Conservation (phyloP, 2,329 filamentous ascomycete genomes). For the Chrysoporthe austroafricana region DNA sequence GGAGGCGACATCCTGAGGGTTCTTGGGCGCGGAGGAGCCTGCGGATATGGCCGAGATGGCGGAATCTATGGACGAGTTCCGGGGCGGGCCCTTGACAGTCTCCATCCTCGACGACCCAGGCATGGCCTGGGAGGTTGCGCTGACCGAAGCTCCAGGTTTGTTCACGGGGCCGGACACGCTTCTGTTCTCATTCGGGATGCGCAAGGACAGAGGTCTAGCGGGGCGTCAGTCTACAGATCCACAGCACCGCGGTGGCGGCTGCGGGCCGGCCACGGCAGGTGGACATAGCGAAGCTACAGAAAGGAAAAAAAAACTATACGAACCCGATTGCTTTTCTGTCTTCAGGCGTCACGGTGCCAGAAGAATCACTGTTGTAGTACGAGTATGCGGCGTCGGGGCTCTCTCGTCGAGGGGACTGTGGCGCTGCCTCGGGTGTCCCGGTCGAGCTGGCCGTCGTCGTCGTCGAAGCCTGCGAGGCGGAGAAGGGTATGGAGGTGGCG, state of each 20-base stretch:
- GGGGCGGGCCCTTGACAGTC: constrained; percentile 51
- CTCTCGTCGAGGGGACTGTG: constrained; percentile 29
- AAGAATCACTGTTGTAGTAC: constrained; percentile 45
- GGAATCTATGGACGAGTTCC: constrained; percentile 91
- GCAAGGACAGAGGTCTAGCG: constrained; percentile 35
- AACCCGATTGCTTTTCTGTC: constrained; percentile 39
- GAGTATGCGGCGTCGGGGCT: constrained; percentile 35
- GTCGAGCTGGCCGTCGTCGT: neutral
- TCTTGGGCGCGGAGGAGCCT: constrained; percentile 61
- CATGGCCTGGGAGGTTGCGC: constrained; percentile 47
- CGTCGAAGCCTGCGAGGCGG: constrained; percentile 14
- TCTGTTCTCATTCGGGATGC: constrained; percentile 54
- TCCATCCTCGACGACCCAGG: constrained; percentile 51
- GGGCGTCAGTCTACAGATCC: constrained; percentile 6
- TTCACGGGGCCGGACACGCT: constrained; percentile 48
- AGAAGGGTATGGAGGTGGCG: constrained; percentile 36
- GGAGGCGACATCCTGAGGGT: constrained; percentile 60
- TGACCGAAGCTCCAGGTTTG: constrained; percentile 48
- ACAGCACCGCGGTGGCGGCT: constrained; percentile 9
- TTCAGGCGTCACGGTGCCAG: constrained; percentile 38
- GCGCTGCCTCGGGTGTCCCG: constrained; percentile 30
- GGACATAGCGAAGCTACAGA: constrained; percentile 20
- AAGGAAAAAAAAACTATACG: constrained; percentile 24
- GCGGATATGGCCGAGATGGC: constrained; percentile 79
- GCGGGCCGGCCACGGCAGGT: neutral